Percentiles rank a stretch among this genome's conserved stretches.
These are phyloP conservation scores for Lablab purpureus DNA, from an alignment of 306 rosid species.

Conservation along the genomic window DNA sequence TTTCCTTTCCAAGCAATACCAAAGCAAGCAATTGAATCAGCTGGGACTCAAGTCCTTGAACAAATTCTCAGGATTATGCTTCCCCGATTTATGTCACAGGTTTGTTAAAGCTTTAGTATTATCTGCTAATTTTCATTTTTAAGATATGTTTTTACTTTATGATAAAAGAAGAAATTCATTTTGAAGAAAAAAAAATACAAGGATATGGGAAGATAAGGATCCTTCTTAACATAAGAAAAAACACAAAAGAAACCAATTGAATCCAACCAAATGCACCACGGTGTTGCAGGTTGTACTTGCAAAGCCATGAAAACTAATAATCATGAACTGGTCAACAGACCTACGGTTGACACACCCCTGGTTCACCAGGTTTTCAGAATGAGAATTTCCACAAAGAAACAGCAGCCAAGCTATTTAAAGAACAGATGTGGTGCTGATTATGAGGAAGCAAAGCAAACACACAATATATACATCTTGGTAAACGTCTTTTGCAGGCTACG, in stretches of 20 bases:
- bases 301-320: not conserved
- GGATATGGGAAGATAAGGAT: not conserved
- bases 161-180: slow-evolving; percentile 17
- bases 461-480: not conserved
- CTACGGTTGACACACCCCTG: not conserved
- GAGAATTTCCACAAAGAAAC: not conserved
- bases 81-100: slow-evolving; percentile 94
- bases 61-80: slow-evolving; percentile 89
- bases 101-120: slow-evolving; percentile 48
- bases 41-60: slow-evolving; percentile 95
- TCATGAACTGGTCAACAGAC: not conserved
- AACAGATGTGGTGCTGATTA: not conserved
- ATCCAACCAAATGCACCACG: not conserved
- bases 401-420: not conserved
- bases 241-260: not conserved
- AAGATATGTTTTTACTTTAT: not conserved
- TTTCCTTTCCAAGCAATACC: slow-evolving; percentile 82
- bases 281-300: slow-evolving; percentile 4
- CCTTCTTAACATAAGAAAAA: not conserved
- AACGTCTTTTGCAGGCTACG: not conserved
- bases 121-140: slow-evolving; percentile 6
- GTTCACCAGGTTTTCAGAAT: not conserved
- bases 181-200: not conserved
- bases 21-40: slow-evolving; percentile 83
- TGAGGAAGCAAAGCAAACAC: not conserved